These are phyloP conservation scores for Macrolepiota dolichaula DNA, from an alignment of 768 basidiomycete species.

Conservation along the genomic window DNA sequence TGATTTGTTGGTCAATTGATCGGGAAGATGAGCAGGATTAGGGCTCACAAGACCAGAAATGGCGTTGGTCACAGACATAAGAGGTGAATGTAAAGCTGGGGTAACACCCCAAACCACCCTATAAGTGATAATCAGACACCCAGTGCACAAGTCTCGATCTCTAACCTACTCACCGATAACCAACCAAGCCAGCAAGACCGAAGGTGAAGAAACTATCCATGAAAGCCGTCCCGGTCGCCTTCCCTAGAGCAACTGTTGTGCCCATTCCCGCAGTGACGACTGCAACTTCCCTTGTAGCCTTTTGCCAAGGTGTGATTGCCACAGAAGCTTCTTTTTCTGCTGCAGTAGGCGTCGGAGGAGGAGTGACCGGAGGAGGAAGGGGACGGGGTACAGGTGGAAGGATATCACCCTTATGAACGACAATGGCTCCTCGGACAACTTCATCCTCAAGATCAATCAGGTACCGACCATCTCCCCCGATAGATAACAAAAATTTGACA, in stretches of 20 bases:
- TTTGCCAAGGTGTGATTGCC: constrained; percentile 85
- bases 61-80: constrained; percentile 91
- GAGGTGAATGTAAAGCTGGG: constrained; percentile 83
- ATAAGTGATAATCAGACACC: neutral
- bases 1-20: neutral
- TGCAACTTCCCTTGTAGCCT: constrained; percentile 71
- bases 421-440: constrained; percentile 78
- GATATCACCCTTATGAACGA: constrained; percentile 63
- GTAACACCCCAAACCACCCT: constrained; percentile 89
- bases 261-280: constrained; percentile 77
- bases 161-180: constrained; percentile 44
- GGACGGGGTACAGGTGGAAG: constrained; percentile 68
- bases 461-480: constrained; percentile 63
- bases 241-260: constrained; percentile 67
- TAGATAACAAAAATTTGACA: constrained; percentile 82
- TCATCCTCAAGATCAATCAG: constrained; percentile 75
- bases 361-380: constrained; percentile 55
- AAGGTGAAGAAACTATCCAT: constrained; percentile 91
- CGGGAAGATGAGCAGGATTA: neutral
- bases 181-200: constrained; percentile 81
- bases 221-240: constrained; percentile 75
- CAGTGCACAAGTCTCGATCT: too few species aligned
- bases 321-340: constrained; percentile 40
- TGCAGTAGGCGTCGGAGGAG: constrained; percentile 47
- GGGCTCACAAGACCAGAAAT: constrained; percentile 61